Evolutionary conservation across 2,329 filamentous ascomycete species (phyloP), one percentile per base, ranked within the genome.

Genomic region (Alternaria infectoria): DNA sequence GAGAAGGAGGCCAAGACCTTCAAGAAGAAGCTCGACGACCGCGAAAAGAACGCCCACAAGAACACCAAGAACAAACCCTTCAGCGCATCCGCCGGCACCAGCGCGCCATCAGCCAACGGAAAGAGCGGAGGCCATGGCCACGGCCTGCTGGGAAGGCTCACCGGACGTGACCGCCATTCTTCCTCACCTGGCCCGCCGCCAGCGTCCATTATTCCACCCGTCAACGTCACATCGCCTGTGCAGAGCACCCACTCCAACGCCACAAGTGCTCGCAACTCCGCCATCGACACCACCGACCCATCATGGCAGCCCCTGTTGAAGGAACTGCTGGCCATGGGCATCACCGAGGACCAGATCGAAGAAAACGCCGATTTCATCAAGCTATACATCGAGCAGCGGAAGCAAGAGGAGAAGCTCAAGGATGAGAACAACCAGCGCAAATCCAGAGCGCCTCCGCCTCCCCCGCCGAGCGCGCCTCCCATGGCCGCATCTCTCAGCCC

Each of bases 1-100:
- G 96, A 98, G 84, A 98, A 97, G 81, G 96, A 99, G 83, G 96
- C 96, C 32, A 96, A 93, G 82, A 92, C 93, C 62, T 98, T 99
- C 83, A 90, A 94, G 81, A 97, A 97, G 86, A 98, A 97, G 85
- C 92, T 99, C 87, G 91, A 96, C 72, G 94, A 97, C 77, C 87
- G 94, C 69, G 94, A 98, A 83, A 97, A 97, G 87, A 94, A 95
- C 82, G 95, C 93, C 44, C 95, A 91, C 83, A 96, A 96, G 83
- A 89, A 90, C 66, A 97, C 94, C 4, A 89, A 85, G 78, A 86
- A 89, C 66, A 95, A 91, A 32, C 90, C 92, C 0, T 97, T 97
- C 73, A 82, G 83, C 7, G 83, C 83, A 2, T 63, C 73, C 13
- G 65, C 72, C 15, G 75, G 74, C 25, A 73, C 64, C 43, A 69